Evolutionary conservation across 192 early-diverging fungal species (phyloP).

Genomic region (Coemansia erecta): DNA sequence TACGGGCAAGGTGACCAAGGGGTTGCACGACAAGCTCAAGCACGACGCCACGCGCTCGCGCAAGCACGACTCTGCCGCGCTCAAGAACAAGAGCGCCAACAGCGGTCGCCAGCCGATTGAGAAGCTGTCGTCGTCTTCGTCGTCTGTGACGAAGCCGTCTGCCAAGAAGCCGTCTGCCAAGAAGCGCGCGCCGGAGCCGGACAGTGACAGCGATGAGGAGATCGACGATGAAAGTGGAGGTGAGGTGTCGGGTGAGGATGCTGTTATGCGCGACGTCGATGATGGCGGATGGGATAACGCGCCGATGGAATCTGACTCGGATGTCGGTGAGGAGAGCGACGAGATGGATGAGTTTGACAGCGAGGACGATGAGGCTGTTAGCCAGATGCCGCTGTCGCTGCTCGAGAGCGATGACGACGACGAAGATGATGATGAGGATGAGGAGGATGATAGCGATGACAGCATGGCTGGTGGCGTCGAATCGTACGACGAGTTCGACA

Average conservation of each 20-base stretch:
- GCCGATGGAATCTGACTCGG: slow-evolving; percentile 53
- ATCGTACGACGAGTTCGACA: slow-evolving; percentile 54
- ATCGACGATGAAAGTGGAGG: slow-evolving; percentile 54
- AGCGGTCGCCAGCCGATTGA: not conserved
- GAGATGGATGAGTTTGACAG: slow-evolving; percentile 53
- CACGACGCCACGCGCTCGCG: slow-evolving; percentile 24
- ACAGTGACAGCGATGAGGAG: slow-evolving; percentile 12
- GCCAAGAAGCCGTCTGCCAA: not conserved
- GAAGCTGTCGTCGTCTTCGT: too few species aligned
- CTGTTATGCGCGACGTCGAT: slow-evolving; percentile 19
- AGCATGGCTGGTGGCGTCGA: slow-evolving; percentile 21
- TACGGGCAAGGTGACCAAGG: slow-evolving; percentile 49
- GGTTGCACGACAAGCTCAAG: slow-evolving; percentile 32
- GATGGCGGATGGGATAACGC: slow-evolving; percentile 50
- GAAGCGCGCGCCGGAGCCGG: slow-evolving; percentile 7
- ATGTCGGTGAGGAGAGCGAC: slow-evolving; percentile 43
- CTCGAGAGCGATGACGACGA: slow-evolving; percentile 34
- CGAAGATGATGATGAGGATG: slow-evolving; percentile 34
- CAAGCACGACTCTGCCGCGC: slow-evolving; percentile 29
- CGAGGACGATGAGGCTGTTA: slow-evolving; percentile 15
- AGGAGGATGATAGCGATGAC: not conserved
- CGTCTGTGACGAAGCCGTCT: too few species aligned
- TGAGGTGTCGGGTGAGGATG: slow-evolving; percentile 36
- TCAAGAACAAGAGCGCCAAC: slow-evolving; percentile 2
- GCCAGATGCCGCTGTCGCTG: slow-evolving; percentile 13